phyloP scores from a whole-genome alignment of 2,329 filamentous ascomycete species.

The Davidsoniella neocaledoniae region DNA sequence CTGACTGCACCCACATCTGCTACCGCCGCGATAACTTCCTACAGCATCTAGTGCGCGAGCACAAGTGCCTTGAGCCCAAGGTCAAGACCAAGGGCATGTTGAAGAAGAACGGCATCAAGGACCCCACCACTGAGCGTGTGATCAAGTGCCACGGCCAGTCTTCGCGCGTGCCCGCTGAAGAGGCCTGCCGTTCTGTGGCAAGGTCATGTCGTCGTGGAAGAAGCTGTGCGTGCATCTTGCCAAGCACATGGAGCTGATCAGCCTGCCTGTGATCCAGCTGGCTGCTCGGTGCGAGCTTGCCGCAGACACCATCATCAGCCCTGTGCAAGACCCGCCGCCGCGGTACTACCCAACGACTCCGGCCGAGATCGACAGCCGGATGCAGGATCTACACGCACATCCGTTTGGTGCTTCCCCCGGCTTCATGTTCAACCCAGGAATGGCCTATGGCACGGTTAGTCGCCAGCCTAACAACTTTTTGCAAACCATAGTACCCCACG shows the following conservation, averaged over 20 bases:
- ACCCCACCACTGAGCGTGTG: conserved; percentile 60
- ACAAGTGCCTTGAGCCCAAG: conserved; percentile 72
- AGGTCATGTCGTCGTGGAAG: conserved; percentile 70
- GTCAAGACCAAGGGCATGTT: conserved; percentile 55
- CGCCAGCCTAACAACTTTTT: conserved; percentile 1
- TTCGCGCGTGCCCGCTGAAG: conserved; percentile 45
- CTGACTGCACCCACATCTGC: conserved; percentile 67
- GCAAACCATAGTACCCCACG: background rate
- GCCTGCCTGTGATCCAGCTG: conserved; percentile 57
- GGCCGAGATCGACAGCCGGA: conserved; percentile 1
- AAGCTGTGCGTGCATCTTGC: conserved; percentile 85
- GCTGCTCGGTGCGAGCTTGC: conserved; percentile 35
- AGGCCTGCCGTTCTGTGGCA: conserved; percentile 75
- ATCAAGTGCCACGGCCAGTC: conserved; percentile 64
- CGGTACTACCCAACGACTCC: conserved; percentile 17
- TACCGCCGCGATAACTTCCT: conserved; percentile 85
- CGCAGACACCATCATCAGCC: conserved; percentile 49
- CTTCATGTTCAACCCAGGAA: background rate
- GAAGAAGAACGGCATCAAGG: conserved; percentile 38
- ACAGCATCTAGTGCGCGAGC: conserved; percentile 80
- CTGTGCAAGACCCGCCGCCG: conserved; percentile 39
- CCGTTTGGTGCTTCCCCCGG: background rate
- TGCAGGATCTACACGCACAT: conserved; percentile 7
- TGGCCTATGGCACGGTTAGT: background rate
- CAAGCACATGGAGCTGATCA: conserved; percentile 87